These are phyloP conservation scores for Garcia nutans DNA, from an alignment of 345 rosid genomes.

Conservation along the genomic window DNA sequence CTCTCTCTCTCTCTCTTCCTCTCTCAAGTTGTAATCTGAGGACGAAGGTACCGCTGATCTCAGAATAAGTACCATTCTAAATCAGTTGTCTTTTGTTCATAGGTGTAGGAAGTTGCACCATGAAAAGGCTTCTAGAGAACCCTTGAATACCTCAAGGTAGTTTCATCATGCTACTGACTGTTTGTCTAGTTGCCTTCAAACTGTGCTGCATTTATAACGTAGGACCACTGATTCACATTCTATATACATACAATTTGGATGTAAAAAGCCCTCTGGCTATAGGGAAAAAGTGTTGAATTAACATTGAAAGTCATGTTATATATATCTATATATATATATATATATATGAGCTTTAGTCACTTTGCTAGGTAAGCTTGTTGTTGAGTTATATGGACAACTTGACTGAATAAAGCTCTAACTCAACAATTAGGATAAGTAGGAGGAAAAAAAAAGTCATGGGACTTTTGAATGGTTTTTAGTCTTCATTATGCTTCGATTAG, in stretches of 20 bases:
- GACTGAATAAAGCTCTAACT: not conserved
- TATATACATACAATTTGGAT: not conserved
- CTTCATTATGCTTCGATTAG: not conserved
- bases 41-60: not conserved
- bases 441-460: not conserved
- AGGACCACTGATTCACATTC: too few relatives aligned
- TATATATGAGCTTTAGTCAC: not conserved
- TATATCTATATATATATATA: too few relatives aligned
- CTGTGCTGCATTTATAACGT: not conserved
- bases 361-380: not conserved
- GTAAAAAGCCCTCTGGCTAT: not conserved
- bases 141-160: constrained; percentile 87
- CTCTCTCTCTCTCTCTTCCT: too few relatives aligned
- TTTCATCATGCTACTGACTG: not conserved
- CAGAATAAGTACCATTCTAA: constrained; percentile 1
- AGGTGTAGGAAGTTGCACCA: constrained; percentile 92
- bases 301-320: not conserved
- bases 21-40: not conserved
- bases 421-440: too few relatives aligned
- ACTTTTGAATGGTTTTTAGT: not conserved
- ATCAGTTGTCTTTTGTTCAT: not conserved
- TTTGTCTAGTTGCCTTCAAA: not conserved
- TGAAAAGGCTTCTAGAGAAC: constrained; percentile 90
- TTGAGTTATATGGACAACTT: not conserved
- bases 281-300: not conserved